Percentiles rank a stretch among this genome's conserved stretches.
phyloP scores from a whole-genome alignment of 2,329 filamentous ascomycete species.

The Neopestalotiopsis rosae region DNA sequence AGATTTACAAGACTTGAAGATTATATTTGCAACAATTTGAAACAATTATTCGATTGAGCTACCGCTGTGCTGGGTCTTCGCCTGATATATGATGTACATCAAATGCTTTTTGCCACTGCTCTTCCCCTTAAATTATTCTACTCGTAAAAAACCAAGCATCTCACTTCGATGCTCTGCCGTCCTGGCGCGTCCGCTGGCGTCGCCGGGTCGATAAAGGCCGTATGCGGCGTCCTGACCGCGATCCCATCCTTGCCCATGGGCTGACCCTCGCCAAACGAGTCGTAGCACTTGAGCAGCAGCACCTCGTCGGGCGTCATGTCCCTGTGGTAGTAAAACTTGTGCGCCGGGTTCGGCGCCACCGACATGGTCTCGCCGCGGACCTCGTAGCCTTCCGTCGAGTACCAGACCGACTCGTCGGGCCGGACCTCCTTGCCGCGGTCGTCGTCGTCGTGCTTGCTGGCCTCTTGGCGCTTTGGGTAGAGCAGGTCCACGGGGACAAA shows the following conservation, averaged over 20 bases:
- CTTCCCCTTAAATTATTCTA: background rate
- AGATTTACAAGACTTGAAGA: background rate
- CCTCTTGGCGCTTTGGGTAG: constrained; percentile 55
- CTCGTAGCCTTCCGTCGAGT: constrained; percentile 65
- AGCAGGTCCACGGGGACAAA: constrained; percentile 66
- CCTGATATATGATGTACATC: background rate
- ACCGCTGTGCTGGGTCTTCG: background rate
- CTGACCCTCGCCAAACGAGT: constrained; percentile 47
- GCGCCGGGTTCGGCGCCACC: constrained; percentile 60
- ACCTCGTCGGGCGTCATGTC: constrained; percentile 66
- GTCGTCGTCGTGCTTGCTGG: constrained; percentile 8
- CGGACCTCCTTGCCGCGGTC: constrained; percentile 19
- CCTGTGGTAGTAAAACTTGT: constrained; percentile 70
- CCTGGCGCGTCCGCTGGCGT: constrained; percentile 51
- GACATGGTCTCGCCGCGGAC: constrained; percentile 65
- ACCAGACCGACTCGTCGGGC: constrained; percentile 19
- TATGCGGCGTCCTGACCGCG: constrained; percentile 55
- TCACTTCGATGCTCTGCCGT: constrained; percentile 68
- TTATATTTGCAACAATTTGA: background rate
- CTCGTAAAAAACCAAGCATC: constrained; percentile 65
- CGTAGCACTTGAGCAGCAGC: constrained; percentile 59
- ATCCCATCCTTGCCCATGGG: constrained; percentile 44
- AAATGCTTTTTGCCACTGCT: background rate
- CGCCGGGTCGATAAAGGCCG: constrained; percentile 60
- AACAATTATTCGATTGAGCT: background rate